A percentile compares a stretch with the other conserved stretches of the same genome.
phyloP scores from a whole-genome alignment of 2,329 filamentous ascomycete species.

The Cylindrodendrum hubeiense region DNA sequence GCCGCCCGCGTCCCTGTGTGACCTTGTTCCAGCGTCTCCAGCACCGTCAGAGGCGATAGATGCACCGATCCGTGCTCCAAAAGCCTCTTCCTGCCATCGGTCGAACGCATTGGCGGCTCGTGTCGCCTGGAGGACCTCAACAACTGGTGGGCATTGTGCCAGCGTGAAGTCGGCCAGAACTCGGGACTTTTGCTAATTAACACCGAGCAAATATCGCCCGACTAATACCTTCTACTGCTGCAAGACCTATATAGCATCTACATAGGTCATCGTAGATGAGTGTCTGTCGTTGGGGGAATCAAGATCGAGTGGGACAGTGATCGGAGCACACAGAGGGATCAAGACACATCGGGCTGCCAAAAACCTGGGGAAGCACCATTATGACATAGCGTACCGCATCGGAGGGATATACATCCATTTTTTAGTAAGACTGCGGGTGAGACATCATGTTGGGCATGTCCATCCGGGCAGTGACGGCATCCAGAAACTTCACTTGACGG shows the following conservation, averaged over 20 bases:
- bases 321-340: neutral
- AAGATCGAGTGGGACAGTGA: neutral
- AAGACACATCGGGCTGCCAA: neutral
- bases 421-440: neutral
- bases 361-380: neutral
- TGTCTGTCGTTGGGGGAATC: neutral
- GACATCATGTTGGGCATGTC: slow-evolving; percentile 18
- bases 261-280: slow-evolving; percentile 16
- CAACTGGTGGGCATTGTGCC: slow-evolving; percentile 64
- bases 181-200: slow-evolving; percentile 56
- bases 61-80: slow-evolving; percentile 58
- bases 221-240: slow-evolving; percentile 70
- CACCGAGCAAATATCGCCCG: no score
- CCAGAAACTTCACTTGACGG: slow-evolving; percentile 5
- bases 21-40: no score
- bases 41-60: slow-evolving; percentile 42
- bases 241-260: slow-evolving; percentile 59
- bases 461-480: slow-evolving; percentile 10
- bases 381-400: neutral
- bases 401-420: neutral
- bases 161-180: slow-evolving; percentile 62
- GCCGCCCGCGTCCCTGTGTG: slow-evolving; percentile 42
- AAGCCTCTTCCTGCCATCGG: slow-evolving; percentile 59
- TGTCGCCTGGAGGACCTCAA: slow-evolving; percentile 63
- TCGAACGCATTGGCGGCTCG: slow-evolving; percentile 60